Conservation (phyloP, 2,329 filamentous ascomycete species). For the Berkeleyomyces rouxiae region DNA sequence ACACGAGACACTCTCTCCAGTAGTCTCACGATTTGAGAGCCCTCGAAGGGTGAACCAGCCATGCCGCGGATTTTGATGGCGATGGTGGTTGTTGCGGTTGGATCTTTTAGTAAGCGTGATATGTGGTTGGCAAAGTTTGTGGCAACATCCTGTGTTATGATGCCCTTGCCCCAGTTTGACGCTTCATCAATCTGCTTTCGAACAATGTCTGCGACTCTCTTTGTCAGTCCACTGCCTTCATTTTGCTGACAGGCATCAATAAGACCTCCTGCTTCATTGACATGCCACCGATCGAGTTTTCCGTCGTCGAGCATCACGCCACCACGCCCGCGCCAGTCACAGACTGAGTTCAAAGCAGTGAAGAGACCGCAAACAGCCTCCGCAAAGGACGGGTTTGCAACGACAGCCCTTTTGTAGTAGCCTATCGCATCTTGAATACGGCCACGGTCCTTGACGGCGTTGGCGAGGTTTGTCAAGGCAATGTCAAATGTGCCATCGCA, state of each 20-base stretch:
- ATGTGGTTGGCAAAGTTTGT: constrained; percentile 34
- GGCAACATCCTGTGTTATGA: constrained; percentile 41
- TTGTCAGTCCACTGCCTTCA: constrained; percentile 62
- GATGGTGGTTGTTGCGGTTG: constrained; percentile 22
- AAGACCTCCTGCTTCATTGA: constrained; percentile 69
- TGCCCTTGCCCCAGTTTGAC: constrained; percentile 65
- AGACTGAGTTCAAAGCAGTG: constrained; percentile 91
- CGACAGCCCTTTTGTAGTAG: constrained; percentile 82
- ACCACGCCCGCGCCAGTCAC: constrained; percentile 80
- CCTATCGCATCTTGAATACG: constrained; percentile 78
- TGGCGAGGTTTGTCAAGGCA: constrained; percentile 86
- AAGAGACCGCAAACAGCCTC: constrained; percentile 93
- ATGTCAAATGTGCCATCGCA: constrained; percentile 96
- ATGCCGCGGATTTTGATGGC: constrained; percentile 35
- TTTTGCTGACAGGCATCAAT: constrained; percentile 49
- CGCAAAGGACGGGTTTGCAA: constrained; percentile 85
- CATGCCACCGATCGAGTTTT: constrained; percentile 79
- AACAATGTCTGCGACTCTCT: constrained; percentile 81
- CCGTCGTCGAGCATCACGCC: constrained; percentile 62
- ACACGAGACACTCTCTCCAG: constrained; percentile 69
- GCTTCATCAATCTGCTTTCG: constrained; percentile 75
- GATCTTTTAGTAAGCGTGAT: constrained; percentile 23
- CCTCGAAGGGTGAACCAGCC: constrained; percentile 71
- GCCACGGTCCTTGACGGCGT: constrained; percentile 93
- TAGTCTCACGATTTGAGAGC: constrained; percentile 65